Percentiles rank a stretch among this genome's conserved stretches.
Conservation (phyloP, 2,329 filamentous ascomycete species). For the Cytospora piceicola region DNA sequence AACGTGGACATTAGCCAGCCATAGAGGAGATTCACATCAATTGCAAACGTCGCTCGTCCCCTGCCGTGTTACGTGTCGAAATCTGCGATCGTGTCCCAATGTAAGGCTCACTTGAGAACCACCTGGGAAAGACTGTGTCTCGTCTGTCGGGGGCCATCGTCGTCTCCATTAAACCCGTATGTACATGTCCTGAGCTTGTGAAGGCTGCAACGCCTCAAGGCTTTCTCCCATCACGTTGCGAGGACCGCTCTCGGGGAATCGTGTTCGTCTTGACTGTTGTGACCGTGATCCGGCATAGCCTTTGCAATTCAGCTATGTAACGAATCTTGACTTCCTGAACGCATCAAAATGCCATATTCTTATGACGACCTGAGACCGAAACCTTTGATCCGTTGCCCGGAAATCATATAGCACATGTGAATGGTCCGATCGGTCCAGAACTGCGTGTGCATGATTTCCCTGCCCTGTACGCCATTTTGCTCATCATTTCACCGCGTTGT, state of each 20-base stretch:
- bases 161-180: not conserved
- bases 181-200: not conserved
- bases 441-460: slow-evolving; percentile 37
- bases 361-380: slow-evolving; percentile 32
- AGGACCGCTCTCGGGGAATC: not conserved
- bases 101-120: not conserved
- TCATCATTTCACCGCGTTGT: slow-evolving; percentile 27
- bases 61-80: not conserved
- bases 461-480: slow-evolving; percentile 29
- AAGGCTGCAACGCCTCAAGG: not conserved
- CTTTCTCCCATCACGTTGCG: slow-evolving; percentile 11
- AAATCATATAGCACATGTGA: slow-evolving; percentile 29
- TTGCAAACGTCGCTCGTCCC: not conserved
- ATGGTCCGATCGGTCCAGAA: slow-evolving; percentile 31
- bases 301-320: slow-evolving; percentile 30
- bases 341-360: slow-evolving; percentile 29
- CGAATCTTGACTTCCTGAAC: slow-evolving; percentile 22
- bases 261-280: not conserved
- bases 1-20: slow-evolving; percentile 65
- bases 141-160: not conserved
- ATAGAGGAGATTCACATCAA: slow-evolving; percentile 10
- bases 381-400: slow-evolving; percentile 28
- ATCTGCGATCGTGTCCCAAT: not conserved
- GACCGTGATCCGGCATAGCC: slow-evolving; percentile 20
- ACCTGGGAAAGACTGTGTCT: not conserved